These are phyloP conservation scores for Ophiostoma sp. DNA, from an alignment of 2,329 filamentous ascomycete genomes.

Conservation along the genomic window DNA sequence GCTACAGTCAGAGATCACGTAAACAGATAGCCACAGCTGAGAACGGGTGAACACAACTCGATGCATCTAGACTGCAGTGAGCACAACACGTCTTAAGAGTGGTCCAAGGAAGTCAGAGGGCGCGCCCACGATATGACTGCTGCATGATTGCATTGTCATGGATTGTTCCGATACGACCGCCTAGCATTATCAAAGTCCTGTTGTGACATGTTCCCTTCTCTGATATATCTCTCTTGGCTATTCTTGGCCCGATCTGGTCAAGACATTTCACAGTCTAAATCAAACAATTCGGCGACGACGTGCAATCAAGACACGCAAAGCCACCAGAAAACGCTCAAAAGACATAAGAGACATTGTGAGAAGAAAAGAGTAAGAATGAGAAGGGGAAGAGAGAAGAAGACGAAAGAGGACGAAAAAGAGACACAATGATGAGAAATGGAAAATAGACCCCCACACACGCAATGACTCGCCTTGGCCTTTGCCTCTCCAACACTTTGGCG, in stretches of 20 bases:
- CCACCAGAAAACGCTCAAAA: neutral
- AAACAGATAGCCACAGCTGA: neutral
- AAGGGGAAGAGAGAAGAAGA: neutral
- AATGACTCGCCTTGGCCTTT: neutral
- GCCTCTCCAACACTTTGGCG: neutral
- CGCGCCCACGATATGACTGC: neutral
- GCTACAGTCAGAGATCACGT: neutral
- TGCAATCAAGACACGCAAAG: slow-evolving; percentile 4
- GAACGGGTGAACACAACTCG: neutral
- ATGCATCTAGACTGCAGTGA: neutral
- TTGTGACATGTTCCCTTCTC: too few species aligned
- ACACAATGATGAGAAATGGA: neutral
- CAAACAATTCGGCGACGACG: slow-evolving; percentile 11
- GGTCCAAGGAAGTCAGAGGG: neutral
- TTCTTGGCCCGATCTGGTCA: neutral
- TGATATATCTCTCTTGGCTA: neutral
- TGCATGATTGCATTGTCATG: neutral
- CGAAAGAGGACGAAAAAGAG: neutral
- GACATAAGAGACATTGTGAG: neutral
- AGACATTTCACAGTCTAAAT: slow-evolving; percentile 2
- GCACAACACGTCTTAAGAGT: neutral
- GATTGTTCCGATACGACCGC: neutral
- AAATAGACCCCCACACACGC: neutral
- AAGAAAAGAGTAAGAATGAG: neutral
- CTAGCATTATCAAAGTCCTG: too few species aligned